Conservation (phyloP, 768 basidiomycete species). For the Mycena filopes region DNA sequence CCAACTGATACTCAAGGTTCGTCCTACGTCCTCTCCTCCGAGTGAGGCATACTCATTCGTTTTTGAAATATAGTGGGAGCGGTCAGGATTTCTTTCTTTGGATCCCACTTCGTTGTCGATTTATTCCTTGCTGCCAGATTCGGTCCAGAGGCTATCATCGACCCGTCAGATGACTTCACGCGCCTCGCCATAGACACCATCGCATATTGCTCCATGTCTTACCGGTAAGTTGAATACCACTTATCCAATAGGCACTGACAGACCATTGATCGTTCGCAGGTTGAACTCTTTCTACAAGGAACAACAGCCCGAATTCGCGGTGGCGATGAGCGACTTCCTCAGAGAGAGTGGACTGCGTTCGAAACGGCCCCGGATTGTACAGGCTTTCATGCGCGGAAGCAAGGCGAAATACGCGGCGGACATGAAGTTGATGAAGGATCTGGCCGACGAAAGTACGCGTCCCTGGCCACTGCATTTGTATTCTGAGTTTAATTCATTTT, state of each 20-base stretch:
- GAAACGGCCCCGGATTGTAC: constrained; percentile 46
- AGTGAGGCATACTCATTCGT: neutral
- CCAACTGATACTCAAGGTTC: too few species aligned
- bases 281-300: constrained; percentile 60
- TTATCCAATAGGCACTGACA: too few species aligned
- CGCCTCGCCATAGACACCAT: constrained; percentile 59
- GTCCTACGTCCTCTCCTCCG: constrained; percentile 31
- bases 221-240: too few species aligned
- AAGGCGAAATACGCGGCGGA: constrained; percentile 53
- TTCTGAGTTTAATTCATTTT: neutral
- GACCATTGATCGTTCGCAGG: too few species aligned
- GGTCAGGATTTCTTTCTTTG: constrained; percentile 39
- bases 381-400: constrained; percentile 45
- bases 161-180: constrained; percentile 59
- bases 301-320: constrained; percentile 50
- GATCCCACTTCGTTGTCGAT: constrained; percentile 19
- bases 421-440: constrained; percentile 51
- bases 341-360: constrained; percentile 47
- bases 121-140: constrained; percentile 45
- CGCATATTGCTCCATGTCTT: constrained; percentile 54
- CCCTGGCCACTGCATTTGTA: neutral
- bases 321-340: constrained; percentile 54
- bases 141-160: constrained; percentile 52
- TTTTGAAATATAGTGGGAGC: constrained; percentile 47
- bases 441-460: constrained; percentile 50